phyloP scores from a whole-genome alignment of 257 asterid genomes.

The Scutellaria baicalensis region DNA sequence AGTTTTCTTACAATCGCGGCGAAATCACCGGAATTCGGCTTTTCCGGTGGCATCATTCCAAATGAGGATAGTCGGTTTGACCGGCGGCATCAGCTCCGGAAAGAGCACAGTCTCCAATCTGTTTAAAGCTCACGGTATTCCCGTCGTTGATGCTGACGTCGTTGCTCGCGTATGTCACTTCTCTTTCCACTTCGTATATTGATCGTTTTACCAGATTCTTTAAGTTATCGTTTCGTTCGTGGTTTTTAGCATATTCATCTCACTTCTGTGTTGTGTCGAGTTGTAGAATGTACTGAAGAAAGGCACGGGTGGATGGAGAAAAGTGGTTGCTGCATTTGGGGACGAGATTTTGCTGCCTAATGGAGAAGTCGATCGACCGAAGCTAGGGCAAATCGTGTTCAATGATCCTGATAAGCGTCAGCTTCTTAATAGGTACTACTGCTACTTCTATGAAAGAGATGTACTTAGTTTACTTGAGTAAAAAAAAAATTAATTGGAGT shows the following conservation, averaged over 20 bases:
- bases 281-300: conserved; percentile 62
- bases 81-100: conserved; percentile 85
- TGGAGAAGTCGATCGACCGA: conserved; percentile 86
- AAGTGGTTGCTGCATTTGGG: conserved; percentile 77
- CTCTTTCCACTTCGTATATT: background rate
- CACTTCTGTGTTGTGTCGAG: background rate
- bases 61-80: conserved; percentile 86
- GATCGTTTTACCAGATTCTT: background rate
- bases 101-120: conserved; percentile 85
- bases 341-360: conserved; percentile 55
- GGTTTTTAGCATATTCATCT: background rate
- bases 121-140: conserved; percentile 65
- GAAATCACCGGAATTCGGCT: conserved; percentile 10
- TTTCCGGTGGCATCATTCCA: background rate
- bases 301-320: conserved; percentile 89
- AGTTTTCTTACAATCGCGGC: background rate
- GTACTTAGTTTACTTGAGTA: background rate
- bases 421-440: conserved; percentile 68
- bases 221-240: background rate
- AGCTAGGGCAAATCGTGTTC: conserved; percentile 78
- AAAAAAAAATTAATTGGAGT: background rate
- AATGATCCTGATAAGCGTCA: conserved; percentile 69
- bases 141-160: conserved; percentile 78
- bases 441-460: background rate
- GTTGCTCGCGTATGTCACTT: conserved; percentile 67